Evolutionary conservation across 257 asterid genomes (phyloP), one percentile per base, ranked within the genome.

Genomic region (Petunia axillaris): DNA sequence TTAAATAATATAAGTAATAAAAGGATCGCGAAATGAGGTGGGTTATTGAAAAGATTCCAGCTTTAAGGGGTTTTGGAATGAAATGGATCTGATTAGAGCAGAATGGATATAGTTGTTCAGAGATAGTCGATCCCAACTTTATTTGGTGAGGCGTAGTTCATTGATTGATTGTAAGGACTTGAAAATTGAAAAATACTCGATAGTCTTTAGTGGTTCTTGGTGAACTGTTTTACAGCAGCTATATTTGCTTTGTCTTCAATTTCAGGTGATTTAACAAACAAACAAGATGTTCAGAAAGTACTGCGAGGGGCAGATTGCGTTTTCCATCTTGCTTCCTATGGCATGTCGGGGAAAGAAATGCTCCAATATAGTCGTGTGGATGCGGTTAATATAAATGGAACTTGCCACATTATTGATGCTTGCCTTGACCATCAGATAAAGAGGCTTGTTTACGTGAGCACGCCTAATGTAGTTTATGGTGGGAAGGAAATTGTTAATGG

Each of bases 281-380:
- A 87, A 78, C 85, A 86, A 81, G 93, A 93, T 76, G 98, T 95
- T 2, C 89, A 86, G 0, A 91, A 85, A 86, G 98, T 94, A 44
- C 85, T 93, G 25, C 81, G 80, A 43, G 97, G 98, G 46, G 92
- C 89, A 11, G 96, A 91, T 54, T 96, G 98, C 77, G 96, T 92
- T 70, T 96, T 94, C 90, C 99, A 96, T 87, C 97, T 96, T 35
- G 99, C 98, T 83, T 96, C 98, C 0, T 94, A 82, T 84, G 99
- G 98, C 83, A 94, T 92, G 96, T 96, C 99, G 1, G 99, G 99
- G 59, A 96, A 96, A 86, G 98, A 94, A 76, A 94, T 96, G 99
- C 93, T 94, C 60, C 98, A 87, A 65, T 91, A 65, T 82, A 86
- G 99, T n/a, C 95, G 92, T 38, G 89, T 94, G 1, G 99, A 96